Evolutionary conservation across 2,329 filamentous ascomycete genomes (phyloP).

Genomic region (Aureobasidium leucospermi): DNA sequence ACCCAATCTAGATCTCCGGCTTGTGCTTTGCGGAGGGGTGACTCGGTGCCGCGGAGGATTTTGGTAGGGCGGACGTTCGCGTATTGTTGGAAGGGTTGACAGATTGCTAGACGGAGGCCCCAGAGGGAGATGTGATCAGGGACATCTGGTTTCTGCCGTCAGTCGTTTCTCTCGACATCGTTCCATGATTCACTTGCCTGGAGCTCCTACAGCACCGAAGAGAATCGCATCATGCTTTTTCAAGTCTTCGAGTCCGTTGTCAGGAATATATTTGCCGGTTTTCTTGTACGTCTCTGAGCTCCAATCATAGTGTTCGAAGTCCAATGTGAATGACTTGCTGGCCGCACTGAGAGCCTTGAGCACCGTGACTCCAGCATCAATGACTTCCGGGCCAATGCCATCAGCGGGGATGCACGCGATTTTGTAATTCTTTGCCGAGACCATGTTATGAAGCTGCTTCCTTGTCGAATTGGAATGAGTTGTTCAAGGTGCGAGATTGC

Average conservation of each 20-base stretch:
- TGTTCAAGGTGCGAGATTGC: no score
- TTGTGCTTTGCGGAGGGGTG: slow-evolving; percentile 47
- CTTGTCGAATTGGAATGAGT: neutral
- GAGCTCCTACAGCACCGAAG: slow-evolving; percentile 61
- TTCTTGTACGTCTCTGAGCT: slow-evolving; percentile 59
- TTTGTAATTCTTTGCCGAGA: slow-evolving; percentile 28
- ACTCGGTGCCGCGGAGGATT: slow-evolving; percentile 53
- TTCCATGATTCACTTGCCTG: slow-evolving; percentile 30
- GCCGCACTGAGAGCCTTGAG: slow-evolving; percentile 45
- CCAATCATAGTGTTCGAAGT: slow-evolving; percentile 60
- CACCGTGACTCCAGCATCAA: slow-evolving; percentile 55
- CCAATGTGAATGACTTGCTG: slow-evolving; percentile 50
- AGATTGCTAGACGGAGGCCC: slow-evolving; percentile 49
- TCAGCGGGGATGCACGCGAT: slow-evolving; percentile 63
- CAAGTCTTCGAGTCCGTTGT: slow-evolving; percentile 51
- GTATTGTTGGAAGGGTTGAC: slow-evolving; percentile 49
- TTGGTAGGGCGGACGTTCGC: slow-evolving; percentile 54
- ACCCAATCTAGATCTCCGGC: slow-evolving; percentile 59
- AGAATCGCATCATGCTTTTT: slow-evolving; percentile 57
- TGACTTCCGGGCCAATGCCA: slow-evolving; percentile 63
- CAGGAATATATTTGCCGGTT: slow-evolving; percentile 58
- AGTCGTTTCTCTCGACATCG: neutral
- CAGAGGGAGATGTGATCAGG: slow-evolving; percentile 52
- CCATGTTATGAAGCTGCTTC: neutral
- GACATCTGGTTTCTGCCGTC: slow-evolving; percentile 32